Evolutionary conservation across 2,329 filamentous ascomycete genomes (phyloP).

Genomic region (Xylaria sp.): DNA sequence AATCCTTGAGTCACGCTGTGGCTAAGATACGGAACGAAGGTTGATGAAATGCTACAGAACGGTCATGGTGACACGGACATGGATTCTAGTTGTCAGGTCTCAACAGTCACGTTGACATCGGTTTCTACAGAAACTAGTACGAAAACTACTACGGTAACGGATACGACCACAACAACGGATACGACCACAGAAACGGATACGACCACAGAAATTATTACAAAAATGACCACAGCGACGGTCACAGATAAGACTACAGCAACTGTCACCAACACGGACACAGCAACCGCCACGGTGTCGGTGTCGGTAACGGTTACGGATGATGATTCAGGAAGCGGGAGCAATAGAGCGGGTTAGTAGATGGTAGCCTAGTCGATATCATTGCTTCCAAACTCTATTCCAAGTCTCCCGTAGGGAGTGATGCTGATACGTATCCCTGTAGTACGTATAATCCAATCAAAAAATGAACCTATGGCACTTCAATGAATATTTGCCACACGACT

Average conservation of each 20-base stretch:
- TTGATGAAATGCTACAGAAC: slow-evolving; percentile 15
- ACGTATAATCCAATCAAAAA: slow-evolving; percentile 19
- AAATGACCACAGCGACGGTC: slow-evolving; percentile 5
- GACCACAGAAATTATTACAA: no score
- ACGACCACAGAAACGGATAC: slow-evolving; percentile 8
- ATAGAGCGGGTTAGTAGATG: slow-evolving; percentile 32
- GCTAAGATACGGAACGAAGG: background rate
- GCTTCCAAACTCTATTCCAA: slow-evolving; percentile 14
- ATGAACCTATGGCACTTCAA: background rate
- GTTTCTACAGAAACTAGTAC: slow-evolving; percentile 2
- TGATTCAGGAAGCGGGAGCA: slow-evolving; percentile 2
- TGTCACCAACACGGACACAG: background rate
- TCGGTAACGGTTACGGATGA: slow-evolving; percentile 11
- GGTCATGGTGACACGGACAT: background rate
- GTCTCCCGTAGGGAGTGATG: slow-evolving; percentile 10
- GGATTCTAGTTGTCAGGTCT: background rate
- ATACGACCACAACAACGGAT: background rate
- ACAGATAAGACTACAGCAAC: slow-evolving; percentile 16
- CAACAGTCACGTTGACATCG: slow-evolving; percentile 16
- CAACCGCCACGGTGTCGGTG: slow-evolving; percentile 5
- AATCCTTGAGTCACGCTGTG: background rate
- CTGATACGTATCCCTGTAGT: slow-evolving; percentile 33
- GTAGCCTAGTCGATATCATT: slow-evolving; percentile 16
- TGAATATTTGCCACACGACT: background rate
- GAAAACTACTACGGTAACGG: background rate